Conservation (phyloP, 345 rosid genomes). For the Citrus glauca region DNA sequence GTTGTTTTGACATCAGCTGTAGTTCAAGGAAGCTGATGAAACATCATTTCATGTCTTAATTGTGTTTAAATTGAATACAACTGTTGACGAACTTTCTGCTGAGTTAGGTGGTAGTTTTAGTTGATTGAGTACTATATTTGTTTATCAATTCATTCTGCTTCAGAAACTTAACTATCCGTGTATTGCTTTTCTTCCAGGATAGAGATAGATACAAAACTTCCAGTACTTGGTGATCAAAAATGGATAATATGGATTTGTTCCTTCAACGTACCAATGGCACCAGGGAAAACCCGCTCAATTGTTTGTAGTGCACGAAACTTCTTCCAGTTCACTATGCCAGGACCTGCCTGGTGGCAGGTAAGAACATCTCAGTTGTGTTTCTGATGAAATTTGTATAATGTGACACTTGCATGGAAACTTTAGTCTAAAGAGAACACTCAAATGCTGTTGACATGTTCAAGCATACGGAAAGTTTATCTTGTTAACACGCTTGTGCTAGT, state of each 20-base stretch:
- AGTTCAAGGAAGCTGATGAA: neutral
- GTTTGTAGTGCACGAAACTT: constrained; percentile 97
- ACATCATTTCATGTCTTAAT: neutral
- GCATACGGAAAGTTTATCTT: neutral
- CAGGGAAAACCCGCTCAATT: constrained; percentile 93
- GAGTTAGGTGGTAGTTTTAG: neutral
- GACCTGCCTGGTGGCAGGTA: constrained; percentile 99
- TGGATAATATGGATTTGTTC: constrained; percentile 98
- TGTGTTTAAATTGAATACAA: neutral
- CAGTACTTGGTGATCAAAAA: constrained; percentile 73
- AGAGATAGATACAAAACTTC: constrained; percentile 88
- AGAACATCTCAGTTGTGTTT: constrained; percentile 7
- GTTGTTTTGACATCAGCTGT: neutral
- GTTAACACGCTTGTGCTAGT: neutral
- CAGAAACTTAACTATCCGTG: neutral
- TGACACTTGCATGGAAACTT: neutral
- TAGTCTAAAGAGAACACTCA: neutral
- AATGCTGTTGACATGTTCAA: neutral
- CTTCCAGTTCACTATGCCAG: constrained; percentile 91
- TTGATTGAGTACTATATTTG: neutral
- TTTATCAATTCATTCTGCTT: neutral
- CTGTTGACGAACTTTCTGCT: neutral
- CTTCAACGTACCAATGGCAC: constrained; percentile 94
- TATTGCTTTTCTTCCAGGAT: constrained; percentile 40
- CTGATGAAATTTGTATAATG: neutral